Percentiles rank a stretch among this genome's conserved stretches.
These are phyloP conservation scores for Calcarisporium arbuscula DNA, from an alignment of 2,329 filamentous ascomycete genomes.

Conservation along the genomic window DNA sequence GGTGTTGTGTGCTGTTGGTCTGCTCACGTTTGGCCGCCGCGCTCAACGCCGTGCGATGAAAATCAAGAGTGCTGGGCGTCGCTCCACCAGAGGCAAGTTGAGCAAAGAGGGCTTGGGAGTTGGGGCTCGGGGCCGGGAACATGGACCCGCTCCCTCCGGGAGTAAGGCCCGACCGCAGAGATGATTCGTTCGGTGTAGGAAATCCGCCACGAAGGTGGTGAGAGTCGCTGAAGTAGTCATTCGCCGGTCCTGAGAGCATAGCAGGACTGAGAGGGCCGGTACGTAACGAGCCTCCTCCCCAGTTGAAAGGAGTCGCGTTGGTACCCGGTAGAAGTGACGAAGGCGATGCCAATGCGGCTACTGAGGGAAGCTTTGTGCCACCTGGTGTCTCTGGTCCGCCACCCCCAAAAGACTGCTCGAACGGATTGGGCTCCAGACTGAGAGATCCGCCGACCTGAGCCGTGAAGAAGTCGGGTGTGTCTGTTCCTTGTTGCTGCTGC, in stretches of 20 bases:
- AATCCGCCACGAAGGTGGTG: constrained; percentile 76
- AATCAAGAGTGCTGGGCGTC: constrained; percentile 87
- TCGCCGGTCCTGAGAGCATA: constrained; percentile 83
- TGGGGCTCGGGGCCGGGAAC: constrained; percentile 89
- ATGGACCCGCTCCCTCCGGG: constrained; percentile 94
- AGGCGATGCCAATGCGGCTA: constrained; percentile 86
- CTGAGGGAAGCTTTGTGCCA: constrained; percentile 75
- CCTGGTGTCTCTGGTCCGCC: constrained; percentile 72
- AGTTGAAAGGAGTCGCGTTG: constrained; percentile 68
- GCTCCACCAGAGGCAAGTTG: constrained; percentile 73
- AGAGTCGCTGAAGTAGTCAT: constrained; percentile 83
- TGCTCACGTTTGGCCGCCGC: constrained; percentile 61
- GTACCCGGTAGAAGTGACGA: constrained; percentile 71
- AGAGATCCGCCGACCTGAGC: constrained; percentile 49
- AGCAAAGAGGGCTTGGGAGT: constrained; percentile 75
- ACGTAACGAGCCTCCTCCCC: constrained; percentile 76
- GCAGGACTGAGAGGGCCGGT: constrained; percentile 93
- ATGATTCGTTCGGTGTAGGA: constrained; percentile 94
- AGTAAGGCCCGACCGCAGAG: constrained; percentile 81
- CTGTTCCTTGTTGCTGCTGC: constrained; percentile 29
- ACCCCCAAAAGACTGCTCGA: constrained; percentile 84
- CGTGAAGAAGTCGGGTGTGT: constrained; percentile 65
- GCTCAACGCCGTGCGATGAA: constrained; percentile 85
- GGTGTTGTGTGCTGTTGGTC: constrained; percentile 25
- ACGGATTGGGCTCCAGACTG: constrained; percentile 87